A percentile compares a stretch with the other conserved stretches of the same genome.
Evolutionary conservation across 2,329 filamentous ascomycete species (phyloP).

Genomic region (Sphaerulina populicola): DNA sequence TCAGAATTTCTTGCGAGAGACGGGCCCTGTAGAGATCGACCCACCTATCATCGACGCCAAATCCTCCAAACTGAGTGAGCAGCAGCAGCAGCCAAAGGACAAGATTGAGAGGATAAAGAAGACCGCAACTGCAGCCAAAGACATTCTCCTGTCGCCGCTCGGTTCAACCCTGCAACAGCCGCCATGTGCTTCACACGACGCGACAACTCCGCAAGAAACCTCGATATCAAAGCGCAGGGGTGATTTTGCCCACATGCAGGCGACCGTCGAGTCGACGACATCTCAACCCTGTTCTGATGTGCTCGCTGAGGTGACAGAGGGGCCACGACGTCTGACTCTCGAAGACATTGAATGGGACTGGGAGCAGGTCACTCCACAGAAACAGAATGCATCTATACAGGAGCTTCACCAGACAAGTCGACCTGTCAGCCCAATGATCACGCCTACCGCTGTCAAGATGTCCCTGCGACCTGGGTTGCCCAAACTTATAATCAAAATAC

Average conservation of each 20-base stretch:
- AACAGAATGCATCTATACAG: not conserved
- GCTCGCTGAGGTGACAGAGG: not conserved
- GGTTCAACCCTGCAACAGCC: not conserved
- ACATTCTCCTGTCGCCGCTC: slow-evolving; percentile 19
- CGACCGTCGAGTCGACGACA: slow-evolving; percentile 8
- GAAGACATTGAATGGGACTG: not conserved
- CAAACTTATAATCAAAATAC: slow-evolving; percentile 3
- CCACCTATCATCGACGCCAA: not conserved
- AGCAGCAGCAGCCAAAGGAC: not conserved
- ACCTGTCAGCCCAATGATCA: not conserved
- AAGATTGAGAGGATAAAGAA: not conserved
- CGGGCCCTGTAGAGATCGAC: not conserved
- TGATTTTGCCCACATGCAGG: slow-evolving; percentile 6
- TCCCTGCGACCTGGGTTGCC: not conserved
- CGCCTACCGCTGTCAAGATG: not conserved
- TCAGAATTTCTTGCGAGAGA: slow-evolving; percentile 1
- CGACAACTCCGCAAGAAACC: not conserved
- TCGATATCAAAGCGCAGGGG: slow-evolving; percentile 2
- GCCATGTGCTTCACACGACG: not conserved
- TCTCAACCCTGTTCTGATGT: slow-evolving; percentile 1
- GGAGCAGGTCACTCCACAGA: not conserved
- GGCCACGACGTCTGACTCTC: not conserved
- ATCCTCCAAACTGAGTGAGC: slow-evolving; percentile 3
- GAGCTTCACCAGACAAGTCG: not conserved
- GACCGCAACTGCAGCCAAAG: slow-evolving; percentile 8